These are phyloP conservation scores for Penicillium vulpinum DNA, from an alignment of 2,329 filamentous ascomycete genomes.

Conservation along the genomic window DNA sequence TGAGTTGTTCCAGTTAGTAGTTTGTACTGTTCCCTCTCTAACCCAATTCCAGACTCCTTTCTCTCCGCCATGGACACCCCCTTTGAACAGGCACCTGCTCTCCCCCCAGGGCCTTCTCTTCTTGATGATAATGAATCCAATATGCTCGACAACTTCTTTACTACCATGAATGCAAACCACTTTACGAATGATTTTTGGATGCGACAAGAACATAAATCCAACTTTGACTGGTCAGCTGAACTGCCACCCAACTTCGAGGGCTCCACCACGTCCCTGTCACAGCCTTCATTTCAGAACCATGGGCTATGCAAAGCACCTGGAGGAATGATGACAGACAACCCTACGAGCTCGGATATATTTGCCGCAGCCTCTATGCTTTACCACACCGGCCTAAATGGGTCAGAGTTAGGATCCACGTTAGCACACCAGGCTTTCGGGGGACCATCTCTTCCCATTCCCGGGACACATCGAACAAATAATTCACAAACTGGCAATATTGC, in stretches of 20 bases:
- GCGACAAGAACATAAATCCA: conserved; percentile 32
- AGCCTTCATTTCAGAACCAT: conserved; percentile 44
- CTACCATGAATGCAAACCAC: conserved; percentile 42
- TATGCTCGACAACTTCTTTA: conserved; percentile 54
- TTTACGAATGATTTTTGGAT: conserved; percentile 43
- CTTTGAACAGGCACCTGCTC: conserved; percentile 57
- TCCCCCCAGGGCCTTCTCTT: conserved; percentile 64
- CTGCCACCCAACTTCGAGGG: conserved; percentile 67
- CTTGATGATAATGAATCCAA: conserved; percentile 60
- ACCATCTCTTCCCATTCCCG: conserved; percentile 24
- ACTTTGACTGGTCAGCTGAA: conserved; percentile 47
- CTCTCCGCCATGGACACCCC: conserved; percentile 37
- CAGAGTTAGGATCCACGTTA: conserved; percentile 32
- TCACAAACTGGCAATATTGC: conserved; percentile 21
- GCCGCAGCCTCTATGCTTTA: conserved; percentile 56
- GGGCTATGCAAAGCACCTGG: conserved; percentile 27
- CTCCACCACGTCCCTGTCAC: conserved; percentile 63
- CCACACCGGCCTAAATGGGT: conserved; percentile 35
- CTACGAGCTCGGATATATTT: conserved; percentile 53
- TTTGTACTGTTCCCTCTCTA: neutral
- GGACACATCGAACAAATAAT: conserved; percentile 17
- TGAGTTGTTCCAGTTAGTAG: conserved; percentile 45
- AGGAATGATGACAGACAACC: conserved; percentile 25
- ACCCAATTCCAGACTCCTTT: conserved; percentile 32
- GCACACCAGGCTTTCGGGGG: conserved; percentile 31